Conservation (phyloP, 768 basidiomycete species). For the Tulasnella sp. region DNA sequence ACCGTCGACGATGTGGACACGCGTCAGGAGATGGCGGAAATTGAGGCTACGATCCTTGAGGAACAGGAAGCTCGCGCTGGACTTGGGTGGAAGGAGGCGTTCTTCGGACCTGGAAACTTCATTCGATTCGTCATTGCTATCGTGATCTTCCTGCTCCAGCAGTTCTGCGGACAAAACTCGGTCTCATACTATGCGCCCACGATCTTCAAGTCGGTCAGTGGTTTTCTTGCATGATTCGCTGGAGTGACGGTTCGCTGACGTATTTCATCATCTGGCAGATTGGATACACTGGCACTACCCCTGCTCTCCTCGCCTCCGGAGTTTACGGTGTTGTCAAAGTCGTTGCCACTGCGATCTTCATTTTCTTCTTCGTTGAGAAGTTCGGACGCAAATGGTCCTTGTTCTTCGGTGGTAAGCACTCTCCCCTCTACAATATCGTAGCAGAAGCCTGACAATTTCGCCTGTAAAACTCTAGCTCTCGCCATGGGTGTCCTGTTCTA, state of each 20-base stretch:
- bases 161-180: constrained; percentile 75
- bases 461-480: constrained; percentile 30
- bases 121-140: constrained; percentile 80
- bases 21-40: constrained; percentile 42
- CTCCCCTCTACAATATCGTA: no score
- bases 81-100: constrained; percentile 57
- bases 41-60: constrained; percentile 67
- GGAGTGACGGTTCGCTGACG: no score
- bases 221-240: no score
- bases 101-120: constrained; percentile 72
- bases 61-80: constrained; percentile 57
- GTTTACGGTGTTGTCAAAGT: constrained; percentile 34
- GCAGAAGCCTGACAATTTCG: neutral
- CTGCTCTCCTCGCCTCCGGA: constrained; percentile 29
- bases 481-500: constrained; percentile 76
- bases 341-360: constrained; percentile 29
- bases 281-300: constrained; percentile 27
- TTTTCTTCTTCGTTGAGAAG: constrained; percentile 29
- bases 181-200: constrained; percentile 36
- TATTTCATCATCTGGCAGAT: constrained; percentile 15
- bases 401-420: constrained; percentile 30
- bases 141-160: constrained; percentile 45
- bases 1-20: constrained; percentile 27
- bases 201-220: constrained; percentile 25
- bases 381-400: constrained; percentile 40